phyloP scores from a whole-genome alignment of 495 filamentous ascomycete species.

The Staphylotrichum longicolle region DNA sequence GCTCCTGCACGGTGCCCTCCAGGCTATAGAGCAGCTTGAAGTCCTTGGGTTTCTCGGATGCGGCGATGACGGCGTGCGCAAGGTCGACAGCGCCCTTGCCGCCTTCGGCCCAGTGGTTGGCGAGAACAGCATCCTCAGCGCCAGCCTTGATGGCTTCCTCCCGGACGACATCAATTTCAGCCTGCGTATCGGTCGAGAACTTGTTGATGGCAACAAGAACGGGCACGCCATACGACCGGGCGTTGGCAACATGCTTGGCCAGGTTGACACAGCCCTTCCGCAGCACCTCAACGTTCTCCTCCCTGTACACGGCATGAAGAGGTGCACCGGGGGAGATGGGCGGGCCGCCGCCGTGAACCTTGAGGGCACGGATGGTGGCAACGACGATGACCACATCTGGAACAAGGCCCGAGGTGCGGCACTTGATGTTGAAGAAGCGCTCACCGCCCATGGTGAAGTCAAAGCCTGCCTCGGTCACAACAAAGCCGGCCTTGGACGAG shows the following conservation, averaged over 20 bases:
- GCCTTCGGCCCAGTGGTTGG: conserved; percentile 97
- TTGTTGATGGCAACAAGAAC: conserved; percentile 98
- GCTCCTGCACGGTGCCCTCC: conserved; percentile 77
- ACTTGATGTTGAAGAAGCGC: conserved; percentile 99
- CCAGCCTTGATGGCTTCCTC: conserved; percentile 92
- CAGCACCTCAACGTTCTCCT: conserved; percentile 89
- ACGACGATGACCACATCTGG: conserved; percentile 94
- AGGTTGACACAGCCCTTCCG: conserved; percentile 89
- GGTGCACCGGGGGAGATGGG: conserved; percentile 83
- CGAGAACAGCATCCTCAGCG: conserved; percentile 87
- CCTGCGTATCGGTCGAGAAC: conserved; percentile 89
- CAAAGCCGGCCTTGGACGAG: conserved; percentile 80
- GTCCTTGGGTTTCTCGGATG: conserved; percentile 79
- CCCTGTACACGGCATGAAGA: conserved; percentile 79
- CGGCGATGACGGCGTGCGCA: conserved; percentile 79
- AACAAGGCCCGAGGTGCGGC: conserved; percentile 84
- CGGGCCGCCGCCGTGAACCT: conserved; percentile 94
- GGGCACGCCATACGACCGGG: conserved; percentile 81
- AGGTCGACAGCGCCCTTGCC: conserved; percentile 88
- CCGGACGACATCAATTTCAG: conserved; percentile 81
- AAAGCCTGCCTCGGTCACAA: conserved; percentile 97
- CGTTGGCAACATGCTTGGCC: conserved; percentile 89
- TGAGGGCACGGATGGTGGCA: conserved; percentile 90
- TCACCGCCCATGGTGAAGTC: conserved; percentile 99
- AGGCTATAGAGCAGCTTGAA: conserved; percentile 86